Percentiles rank a stretch among this genome's conserved stretches.
Evolutionary conservation across 177 flowering plant genomes (phyloP).

Genomic region (Vitis hybrid): DNA sequence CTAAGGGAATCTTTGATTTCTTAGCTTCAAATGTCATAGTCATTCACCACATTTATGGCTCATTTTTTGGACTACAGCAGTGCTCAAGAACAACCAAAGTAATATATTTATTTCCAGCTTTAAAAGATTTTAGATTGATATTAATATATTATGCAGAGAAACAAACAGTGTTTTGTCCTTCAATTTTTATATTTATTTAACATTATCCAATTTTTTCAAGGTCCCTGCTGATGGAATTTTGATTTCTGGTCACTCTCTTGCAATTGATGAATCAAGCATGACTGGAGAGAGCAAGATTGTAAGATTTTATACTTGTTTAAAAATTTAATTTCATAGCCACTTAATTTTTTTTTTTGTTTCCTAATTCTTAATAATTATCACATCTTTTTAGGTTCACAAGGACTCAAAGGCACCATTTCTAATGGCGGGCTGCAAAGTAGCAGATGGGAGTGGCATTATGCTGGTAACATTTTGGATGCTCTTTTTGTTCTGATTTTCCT

Average conservation of each 20-base stretch:
- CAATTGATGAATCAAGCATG: constrained; percentile 98
- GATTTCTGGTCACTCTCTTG: constrained; percentile 77
- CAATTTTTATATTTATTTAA: not conserved
- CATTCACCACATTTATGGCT: too few species aligned
- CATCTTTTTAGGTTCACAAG: constrained; percentile 60
- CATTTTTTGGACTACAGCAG: too few species aligned
- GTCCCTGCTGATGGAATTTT: constrained; percentile 94
- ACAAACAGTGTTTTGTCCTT: not conserved
- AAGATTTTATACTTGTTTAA: constrained; percentile 19
- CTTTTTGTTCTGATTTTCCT: not conserved
- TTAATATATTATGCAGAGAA: too few species aligned
- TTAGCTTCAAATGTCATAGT: too few species aligned
- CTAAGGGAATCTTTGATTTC: too few species aligned
- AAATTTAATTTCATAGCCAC: not conserved
- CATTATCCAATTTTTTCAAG: constrained; percentile 27
- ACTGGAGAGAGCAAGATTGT: constrained; percentile 98
- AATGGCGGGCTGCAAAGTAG: constrained; percentile 98
- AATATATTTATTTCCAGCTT: too few species aligned
- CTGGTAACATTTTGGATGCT: constrained; percentile 49
- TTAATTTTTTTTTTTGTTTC: not conserved
- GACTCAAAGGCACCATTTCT: constrained; percentile 75
- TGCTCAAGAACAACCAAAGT: too few species aligned
- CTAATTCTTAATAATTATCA: not conserved
- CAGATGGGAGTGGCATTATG: constrained; percentile 95
- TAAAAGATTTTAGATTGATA: too few species aligned